phyloP scores from a whole-genome alignment of 2,329 filamentous ascomycete species.

The Paraphaeosphaeria sporulosa region DNA sequence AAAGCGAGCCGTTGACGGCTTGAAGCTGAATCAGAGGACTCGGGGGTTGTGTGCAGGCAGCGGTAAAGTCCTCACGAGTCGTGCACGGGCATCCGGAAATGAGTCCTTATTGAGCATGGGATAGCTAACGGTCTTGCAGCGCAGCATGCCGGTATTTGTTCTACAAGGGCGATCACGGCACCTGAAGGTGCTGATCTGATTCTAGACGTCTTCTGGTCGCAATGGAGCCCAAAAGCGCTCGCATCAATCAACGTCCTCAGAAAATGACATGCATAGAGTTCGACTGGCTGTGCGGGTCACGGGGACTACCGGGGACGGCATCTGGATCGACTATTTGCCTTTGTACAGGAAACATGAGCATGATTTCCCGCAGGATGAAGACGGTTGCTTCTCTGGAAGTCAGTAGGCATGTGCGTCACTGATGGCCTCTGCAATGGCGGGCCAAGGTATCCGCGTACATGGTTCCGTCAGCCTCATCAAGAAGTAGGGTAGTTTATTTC shows the following conservation, averaged over 20 bases:
- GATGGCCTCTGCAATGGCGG: constrained; percentile 21
- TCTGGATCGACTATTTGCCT: constrained; percentile 1
- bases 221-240: background rate
- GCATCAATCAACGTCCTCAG: background rate
- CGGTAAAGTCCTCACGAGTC: background rate
- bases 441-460: constrained; percentile 20
- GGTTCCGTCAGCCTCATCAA: constrained; percentile 21
- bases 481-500: constrained; percentile 14
- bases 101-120: background rate
- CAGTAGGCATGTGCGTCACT: constrained; percentile 13
- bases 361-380: constrained; percentile 4
- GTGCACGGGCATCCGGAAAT: background rate
- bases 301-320: background rate
- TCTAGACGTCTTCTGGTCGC: background rate
- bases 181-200: background rate
- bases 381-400: constrained; percentile 6
- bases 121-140: constrained; percentile 6
- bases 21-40: background rate
- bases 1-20: background rate
- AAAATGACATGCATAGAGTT: background rate
- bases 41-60: background rate
- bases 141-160: constrained; percentile 5
- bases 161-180: constrained; percentile 4
- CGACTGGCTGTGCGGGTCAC: background rate
- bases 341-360: constrained; percentile 2